Evolutionary conservation across 352 stramenopile genomes (phyloP).

Genomic region (Phytophthora fragariae): DNA sequence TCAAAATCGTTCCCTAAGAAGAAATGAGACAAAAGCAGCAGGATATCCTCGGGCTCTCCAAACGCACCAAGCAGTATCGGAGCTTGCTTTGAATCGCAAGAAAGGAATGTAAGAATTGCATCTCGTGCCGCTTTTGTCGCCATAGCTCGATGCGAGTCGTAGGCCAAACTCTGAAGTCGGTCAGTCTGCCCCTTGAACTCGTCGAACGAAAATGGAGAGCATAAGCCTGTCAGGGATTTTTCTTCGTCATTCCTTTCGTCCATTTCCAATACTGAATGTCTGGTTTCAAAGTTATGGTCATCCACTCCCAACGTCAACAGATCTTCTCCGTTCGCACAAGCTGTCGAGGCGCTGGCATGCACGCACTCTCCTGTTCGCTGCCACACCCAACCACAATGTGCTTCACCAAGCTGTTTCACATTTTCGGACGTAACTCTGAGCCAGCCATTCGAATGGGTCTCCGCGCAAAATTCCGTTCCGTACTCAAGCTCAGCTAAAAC

Average conservation of each 20-base stretch:
- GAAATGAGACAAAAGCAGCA: slow-evolving; percentile 58
- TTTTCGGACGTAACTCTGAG: slow-evolving; percentile 33
- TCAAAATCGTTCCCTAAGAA: slow-evolving; percentile 41
- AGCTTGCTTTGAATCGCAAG: slow-evolving; percentile 13
- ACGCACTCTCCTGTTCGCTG: slow-evolving; percentile 51
- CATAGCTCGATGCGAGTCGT: slow-evolving; percentile 67
- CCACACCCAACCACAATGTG: slow-evolving; percentile 50
- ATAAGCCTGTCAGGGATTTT: slow-evolving; percentile 60
- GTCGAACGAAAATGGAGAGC: slow-evolving; percentile 73
- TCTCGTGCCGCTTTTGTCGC: slow-evolving; percentile 65
- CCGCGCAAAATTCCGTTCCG: slow-evolving; percentile 35
- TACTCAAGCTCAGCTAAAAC: slow-evolving; percentile 25
- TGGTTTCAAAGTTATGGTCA: slow-evolving; percentile 45
- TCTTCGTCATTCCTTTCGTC: slow-evolving; percentile 69
- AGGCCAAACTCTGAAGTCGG: slow-evolving; percentile 68
- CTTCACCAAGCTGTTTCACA: slow-evolving; percentile 3
- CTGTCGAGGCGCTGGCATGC: slow-evolving; percentile 29
- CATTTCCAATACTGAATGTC: slow-evolving; percentile 57
- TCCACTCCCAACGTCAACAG: slow-evolving; percentile 71
- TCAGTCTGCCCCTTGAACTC: slow-evolving; percentile 65
- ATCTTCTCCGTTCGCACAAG: slow-evolving; percentile 53
- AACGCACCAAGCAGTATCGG: slow-evolving; percentile 42
- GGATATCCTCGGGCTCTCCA: slow-evolving; percentile 43
- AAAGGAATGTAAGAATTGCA: slow-evolving; percentile 52
- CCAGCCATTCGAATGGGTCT: slow-evolving; percentile 40